A percentile compares a stretch with the other conserved stretches of the same genome.
These are phyloP conservation scores for Anaeramoeba flamelloides DNA, from an alignment of 78 protist species.

Conservation along the genomic window DNA sequence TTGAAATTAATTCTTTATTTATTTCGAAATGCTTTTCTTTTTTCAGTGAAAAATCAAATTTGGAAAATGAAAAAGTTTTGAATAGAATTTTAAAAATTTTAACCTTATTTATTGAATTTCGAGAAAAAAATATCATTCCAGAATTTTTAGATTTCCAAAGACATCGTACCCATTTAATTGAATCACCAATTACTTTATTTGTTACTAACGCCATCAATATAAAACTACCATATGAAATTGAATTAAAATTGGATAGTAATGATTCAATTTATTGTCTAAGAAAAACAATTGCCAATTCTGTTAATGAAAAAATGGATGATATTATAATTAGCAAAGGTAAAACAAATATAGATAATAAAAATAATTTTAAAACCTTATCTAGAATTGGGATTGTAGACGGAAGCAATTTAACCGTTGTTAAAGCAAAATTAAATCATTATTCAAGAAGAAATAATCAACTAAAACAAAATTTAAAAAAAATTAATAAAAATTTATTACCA, in stretches of 20 bases:
- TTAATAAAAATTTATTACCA: neutral
- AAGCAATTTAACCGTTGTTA: neutral
- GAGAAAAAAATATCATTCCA: neutral
- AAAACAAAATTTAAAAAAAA: neutral
- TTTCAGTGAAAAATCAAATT: no score
- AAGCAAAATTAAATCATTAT: neutral
- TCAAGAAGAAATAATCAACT: neutral
- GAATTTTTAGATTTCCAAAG: neutral
- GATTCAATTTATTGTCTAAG: neutral
- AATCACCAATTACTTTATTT: neutral
- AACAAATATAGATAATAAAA: neutral
- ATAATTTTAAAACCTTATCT: neutral
- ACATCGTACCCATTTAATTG: neutral
- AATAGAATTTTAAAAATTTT: neutral
- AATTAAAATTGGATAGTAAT: neutral
- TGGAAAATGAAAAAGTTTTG: neutral
- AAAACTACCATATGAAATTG: neutral
- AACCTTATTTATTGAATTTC: neutral
- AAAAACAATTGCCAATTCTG: neutral
- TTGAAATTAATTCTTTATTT: neutral
- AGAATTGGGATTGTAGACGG: neutral
- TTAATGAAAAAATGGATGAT: no score
- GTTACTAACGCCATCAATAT: neutral
- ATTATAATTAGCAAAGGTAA: neutral
- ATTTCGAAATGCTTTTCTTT: neutral